phyloP scores from a whole-genome alignment of 139 green algal species.

The Chlorella sp. region DNA sequence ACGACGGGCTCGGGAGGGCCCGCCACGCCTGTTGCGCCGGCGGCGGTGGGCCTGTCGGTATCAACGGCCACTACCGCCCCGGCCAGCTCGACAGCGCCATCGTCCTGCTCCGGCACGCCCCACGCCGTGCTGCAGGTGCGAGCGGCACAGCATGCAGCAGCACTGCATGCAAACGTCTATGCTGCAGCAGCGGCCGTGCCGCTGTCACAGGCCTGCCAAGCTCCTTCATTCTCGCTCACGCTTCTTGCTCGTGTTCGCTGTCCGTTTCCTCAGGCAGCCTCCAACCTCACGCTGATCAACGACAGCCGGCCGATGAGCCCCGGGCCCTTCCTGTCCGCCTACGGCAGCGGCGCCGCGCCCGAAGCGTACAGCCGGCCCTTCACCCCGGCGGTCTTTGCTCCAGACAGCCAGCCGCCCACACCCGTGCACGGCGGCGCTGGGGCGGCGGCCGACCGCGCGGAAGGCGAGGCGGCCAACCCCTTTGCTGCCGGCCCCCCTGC shows the following conservation, averaged over 20 bases:
- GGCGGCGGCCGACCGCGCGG: not conserved
- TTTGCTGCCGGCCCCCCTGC: no score
- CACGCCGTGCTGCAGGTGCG: not conserved
- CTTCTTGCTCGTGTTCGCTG: no score
- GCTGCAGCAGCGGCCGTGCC: not conserved
- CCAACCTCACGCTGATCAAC: constrained; percentile 22
- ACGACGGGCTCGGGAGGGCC: not conserved
- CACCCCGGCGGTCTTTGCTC: constrained; percentile 24
- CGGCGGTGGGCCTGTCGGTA: no score
- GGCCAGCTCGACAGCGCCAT: no score
- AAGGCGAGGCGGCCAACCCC: no score
- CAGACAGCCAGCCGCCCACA: constrained; percentile 19
- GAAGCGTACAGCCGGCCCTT: constrained; percentile 13
- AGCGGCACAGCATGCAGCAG: not conserved
- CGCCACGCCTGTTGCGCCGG: not conserved
- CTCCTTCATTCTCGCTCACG: not conserved
- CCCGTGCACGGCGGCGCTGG: not conserved
- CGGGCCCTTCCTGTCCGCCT: constrained; percentile 8
- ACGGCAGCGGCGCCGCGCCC: not conserved
- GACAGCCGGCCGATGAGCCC: constrained; percentile 31
- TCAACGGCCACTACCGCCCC: no score
- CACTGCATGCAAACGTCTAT: not conserved
- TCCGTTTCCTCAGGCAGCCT: constrained; percentile 12
- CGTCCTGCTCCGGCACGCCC: not conserved
- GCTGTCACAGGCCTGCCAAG: not conserved